Conservation (phyloP, 257 asterid genomes). For the Capsicum pubescens region DNA sequence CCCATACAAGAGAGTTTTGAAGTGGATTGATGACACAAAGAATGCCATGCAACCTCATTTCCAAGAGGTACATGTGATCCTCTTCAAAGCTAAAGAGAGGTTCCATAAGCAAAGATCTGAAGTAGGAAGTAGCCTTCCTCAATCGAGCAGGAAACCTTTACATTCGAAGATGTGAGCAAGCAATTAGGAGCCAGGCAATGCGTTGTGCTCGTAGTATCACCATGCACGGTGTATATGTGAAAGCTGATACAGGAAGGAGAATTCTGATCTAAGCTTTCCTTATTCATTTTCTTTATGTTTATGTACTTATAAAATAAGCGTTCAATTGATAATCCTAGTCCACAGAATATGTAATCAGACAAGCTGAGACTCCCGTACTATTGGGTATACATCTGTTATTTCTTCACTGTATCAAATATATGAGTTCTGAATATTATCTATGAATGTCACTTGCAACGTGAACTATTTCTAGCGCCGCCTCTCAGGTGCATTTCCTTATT, state of each 20-base stretch:
- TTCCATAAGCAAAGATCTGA: constrained; percentile 42
- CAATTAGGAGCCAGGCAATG: not conserved
- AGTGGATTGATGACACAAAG: constrained; percentile 68
- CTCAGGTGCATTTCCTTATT: not conserved
- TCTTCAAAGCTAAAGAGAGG: constrained; percentile 51
- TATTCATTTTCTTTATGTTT: not conserved
- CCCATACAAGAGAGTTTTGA: constrained; percentile 57
- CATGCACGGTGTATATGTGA: not conserved
- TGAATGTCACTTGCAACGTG: constrained; percentile 7
- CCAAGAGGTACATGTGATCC: constrained; percentile 62
- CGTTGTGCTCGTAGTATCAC: not conserved
- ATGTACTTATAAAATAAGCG: not conserved
- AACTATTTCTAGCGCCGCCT: not conserved
- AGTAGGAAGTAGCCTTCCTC: constrained; percentile 25
- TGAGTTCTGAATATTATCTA: not conserved
- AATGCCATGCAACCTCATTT: constrained; percentile 69
- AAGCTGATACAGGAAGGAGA: not conserved
- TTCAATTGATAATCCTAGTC: not conserved
- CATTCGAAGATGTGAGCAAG: constrained; percentile 51
- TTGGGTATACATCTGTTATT: not conserved
- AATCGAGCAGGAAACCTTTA: constrained; percentile 26
- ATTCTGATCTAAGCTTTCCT: constrained; percentile 12
- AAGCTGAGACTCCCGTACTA: not conserved
- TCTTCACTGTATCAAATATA: not conserved
- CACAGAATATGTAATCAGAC: not conserved